Conservation (phyloP, 2,329 filamentous ascomycete genomes). For the Penicillium sclerotiorum region DNA sequence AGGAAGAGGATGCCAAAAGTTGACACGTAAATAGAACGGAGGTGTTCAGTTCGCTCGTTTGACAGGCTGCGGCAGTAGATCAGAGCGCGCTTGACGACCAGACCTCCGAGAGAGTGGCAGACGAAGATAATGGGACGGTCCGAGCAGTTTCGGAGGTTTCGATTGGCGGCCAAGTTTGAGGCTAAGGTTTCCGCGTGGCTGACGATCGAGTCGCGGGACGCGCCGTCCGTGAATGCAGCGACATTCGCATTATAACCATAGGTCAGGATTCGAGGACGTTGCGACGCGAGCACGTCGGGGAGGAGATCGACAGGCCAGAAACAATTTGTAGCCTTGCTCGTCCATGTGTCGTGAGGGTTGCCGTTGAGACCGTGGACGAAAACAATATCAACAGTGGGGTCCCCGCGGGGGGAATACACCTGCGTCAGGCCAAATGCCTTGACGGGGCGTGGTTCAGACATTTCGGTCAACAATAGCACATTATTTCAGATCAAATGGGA, state of each 20-base stretch:
- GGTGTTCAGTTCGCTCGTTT: constrained; percentile 62
- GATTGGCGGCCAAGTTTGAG: constrained; percentile 63
- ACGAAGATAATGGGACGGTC: constrained; percentile 74
- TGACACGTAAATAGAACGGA: constrained; percentile 70
- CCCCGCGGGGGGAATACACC: constrained; percentile 40
- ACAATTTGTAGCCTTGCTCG: constrained; percentile 50
- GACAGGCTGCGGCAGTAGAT: constrained; percentile 67
- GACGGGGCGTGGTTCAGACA: constrained; percentile 24
- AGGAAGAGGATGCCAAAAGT: constrained; percentile 77
- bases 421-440: constrained; percentile 47
- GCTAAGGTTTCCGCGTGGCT: constrained; percentile 72
- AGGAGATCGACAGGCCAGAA: constrained; percentile 74
- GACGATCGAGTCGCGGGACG: constrained; percentile 67
- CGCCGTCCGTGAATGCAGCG: constrained; percentile 53
- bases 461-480: neutral
- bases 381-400: constrained; percentile 57
- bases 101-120: constrained; percentile 72
- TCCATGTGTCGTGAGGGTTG: constrained; percentile 65
- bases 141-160: constrained; percentile 55
- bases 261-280: constrained; percentile 66
- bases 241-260: constrained; percentile 76
- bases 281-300: constrained; percentile 59
- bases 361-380: constrained; percentile 73
- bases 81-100: constrained; percentile 70
- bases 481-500: constrained; percentile 3